Percentiles rank a stretch among this genome's conserved stretches.
Conservation (phyloP, 2,329 filamentous ascomycete species). For the Blastomyces parvus region DNA sequence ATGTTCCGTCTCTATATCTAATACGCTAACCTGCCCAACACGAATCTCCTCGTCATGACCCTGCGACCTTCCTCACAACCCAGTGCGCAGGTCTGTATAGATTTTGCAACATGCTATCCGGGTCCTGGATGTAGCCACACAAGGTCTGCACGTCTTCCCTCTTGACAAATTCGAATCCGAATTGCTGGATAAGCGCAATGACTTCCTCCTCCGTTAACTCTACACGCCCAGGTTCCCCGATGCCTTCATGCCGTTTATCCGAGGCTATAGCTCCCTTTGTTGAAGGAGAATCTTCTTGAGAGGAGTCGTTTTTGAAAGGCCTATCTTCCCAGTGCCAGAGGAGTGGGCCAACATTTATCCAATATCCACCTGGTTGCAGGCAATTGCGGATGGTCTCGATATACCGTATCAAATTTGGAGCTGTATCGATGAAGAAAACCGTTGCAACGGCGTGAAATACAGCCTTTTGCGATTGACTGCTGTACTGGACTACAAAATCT, state of each 20-base stretch:
- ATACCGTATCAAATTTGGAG: conserved; percentile 84
- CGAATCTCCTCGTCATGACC: neutral
- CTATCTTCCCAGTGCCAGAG: conserved; percentile 92
- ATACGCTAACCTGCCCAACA: too few species aligned
- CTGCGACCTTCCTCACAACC: conserved; percentile 63
- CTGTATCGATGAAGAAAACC: conserved; percentile 96
- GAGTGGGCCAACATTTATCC: conserved; percentile 83
- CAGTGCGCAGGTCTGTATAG: conserved; percentile 73
- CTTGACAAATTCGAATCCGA: conserved; percentile 68
- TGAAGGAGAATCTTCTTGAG: neutral
- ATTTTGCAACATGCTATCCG: conserved; percentile 74
- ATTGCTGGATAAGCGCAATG: conserved; percentile 57
- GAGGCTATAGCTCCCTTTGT: conserved; percentile 31
- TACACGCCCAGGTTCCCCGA: conserved; percentile 80
- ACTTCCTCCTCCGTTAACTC: conserved; percentile 89
- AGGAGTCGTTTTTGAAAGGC: conserved; percentile 23
- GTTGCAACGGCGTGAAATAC: conserved; percentile 74
- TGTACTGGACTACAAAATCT: conserved; percentile 85
- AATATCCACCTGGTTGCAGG: conserved; percentile 64
- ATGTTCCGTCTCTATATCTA: neutral
- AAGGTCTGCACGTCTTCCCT: conserved; percentile 45
- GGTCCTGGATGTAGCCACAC: conserved; percentile 75
- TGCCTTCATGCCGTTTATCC: conserved; percentile 45
- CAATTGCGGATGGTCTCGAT: conserved; percentile 74
- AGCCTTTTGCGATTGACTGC: conserved; percentile 49